A percentile compares a stretch with the other conserved stretches of the same genome.
These are phyloP conservation scores for Plicaturopsis crispa DNA, from an alignment of 768 basidiomycete genomes.

Conservation along the genomic window DNA sequence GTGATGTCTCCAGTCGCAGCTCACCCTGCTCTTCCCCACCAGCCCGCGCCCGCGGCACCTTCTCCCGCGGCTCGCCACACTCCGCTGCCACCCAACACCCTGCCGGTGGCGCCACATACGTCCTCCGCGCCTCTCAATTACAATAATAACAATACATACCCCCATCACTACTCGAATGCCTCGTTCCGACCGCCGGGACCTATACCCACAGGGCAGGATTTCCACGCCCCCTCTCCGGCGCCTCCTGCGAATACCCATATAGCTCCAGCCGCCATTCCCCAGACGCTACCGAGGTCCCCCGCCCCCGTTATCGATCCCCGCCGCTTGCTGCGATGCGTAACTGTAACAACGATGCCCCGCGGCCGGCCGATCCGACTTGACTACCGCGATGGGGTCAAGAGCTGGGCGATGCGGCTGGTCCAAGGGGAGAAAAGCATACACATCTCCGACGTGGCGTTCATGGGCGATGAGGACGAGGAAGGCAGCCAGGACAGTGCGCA, in stretches of 20 bases:
- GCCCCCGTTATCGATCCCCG: neutral
- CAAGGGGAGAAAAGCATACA: conserved; percentile 49
- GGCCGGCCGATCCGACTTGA: conserved; percentile 55
- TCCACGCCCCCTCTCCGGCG: neutral
- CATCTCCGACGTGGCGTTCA: conserved; percentile 45
- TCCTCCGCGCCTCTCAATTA: too few species aligned
- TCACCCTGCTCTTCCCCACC: conserved; percentile 27
- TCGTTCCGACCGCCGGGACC: conserved; percentile 1
- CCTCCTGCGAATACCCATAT: conserved; percentile 17
- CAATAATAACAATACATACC: neutral
- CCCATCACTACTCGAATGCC: neutral
- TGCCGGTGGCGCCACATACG: neutral
- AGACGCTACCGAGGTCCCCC: neutral
- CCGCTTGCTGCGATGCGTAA: conserved; percentile 46
- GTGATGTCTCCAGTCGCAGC: conserved; percentile 22
- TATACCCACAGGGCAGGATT: conserved; percentile 13
- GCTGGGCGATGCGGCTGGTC: conserved; percentile 61
- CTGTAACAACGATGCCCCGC: conserved; percentile 48
- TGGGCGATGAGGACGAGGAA: conserved; percentile 52
- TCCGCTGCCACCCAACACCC: neutral
- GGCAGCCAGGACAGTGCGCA: conserved; percentile 45
- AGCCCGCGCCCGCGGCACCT: neutral
- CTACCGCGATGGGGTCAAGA: conserved; percentile 62
- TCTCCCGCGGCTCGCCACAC: neutral
- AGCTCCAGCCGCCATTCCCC: neutral